Evolutionary conservation across 306 rosid species (phyloP).

Genomic region (Begonia loranthoides): DNA sequence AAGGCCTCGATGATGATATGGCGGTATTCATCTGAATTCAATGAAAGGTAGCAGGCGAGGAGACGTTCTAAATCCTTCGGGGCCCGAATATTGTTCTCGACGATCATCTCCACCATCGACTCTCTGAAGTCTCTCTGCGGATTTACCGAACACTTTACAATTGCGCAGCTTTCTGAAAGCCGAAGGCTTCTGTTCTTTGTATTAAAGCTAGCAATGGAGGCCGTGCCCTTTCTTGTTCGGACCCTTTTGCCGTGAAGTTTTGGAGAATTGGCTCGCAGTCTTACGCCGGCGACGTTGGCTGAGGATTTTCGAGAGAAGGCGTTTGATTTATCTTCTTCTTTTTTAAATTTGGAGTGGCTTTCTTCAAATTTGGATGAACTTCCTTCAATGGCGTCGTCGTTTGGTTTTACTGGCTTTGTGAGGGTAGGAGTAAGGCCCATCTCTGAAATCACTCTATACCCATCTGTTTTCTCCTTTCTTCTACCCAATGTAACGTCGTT

Average conservation of each 20-base stretch:
- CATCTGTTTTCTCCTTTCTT: conserved; percentile 24
- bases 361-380: conserved; percentile 29
- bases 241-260: conserved; percentile 40
- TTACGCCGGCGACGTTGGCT: conserved; percentile 35
- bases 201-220: conserved; percentile 20
- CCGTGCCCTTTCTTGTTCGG: conserved; percentile 38
- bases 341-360: conserved; percentile 15
- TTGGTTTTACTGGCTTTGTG: conserved; percentile 39
- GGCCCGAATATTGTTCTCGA: conserved; percentile 55
- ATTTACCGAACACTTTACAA: conserved; percentile 62
- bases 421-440: conserved; percentile 41
- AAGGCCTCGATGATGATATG: conserved; percentile 68
- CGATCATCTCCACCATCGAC: conserved; percentile 92
- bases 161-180: conserved; percentile 63
- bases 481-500: conserved; percentile 26
- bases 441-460: conserved; percentile 36
- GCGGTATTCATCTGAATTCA: conserved; percentile 60
- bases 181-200: conserved; percentile 19
- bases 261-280: conserved; percentile 61
- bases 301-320: conserved; percentile 22
- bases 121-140: conserved; percentile 76
- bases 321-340: conserved; percentile 15
- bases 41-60: conserved; percentile 82
- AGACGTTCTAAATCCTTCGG: conserved; percentile 80
- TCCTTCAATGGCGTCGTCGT: conserved; percentile 25